Evolutionary conservation across 1,284 basidiomycete genomes (phyloP), one percentile per base, ranked within the genome.

Genomic region (Naganishia cerealis): DNA sequence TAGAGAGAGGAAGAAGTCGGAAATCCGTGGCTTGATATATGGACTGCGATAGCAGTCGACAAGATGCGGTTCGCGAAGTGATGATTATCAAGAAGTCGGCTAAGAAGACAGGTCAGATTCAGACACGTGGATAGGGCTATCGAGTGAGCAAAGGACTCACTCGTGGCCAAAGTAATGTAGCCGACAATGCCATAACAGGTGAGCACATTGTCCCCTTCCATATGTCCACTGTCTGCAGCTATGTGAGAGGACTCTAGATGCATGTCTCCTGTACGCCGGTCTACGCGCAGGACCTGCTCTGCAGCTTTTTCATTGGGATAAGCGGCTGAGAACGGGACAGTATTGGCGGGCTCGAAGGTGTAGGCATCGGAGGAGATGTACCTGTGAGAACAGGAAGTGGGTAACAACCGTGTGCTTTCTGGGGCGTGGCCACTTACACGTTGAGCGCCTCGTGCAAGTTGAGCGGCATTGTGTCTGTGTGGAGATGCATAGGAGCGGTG

Each of bases 51-150:
- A 94, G 87, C 66, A 98, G 83, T 68, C 88, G 86, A 26, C 90
- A 90, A 69, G 87, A 87, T 46, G 88, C 87, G 73, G 90, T 89
- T 67, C 93, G 87, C 57, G 88, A 88, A 57, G 92, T 96, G 73
- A 98, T 86, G 61, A 97, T 85, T 71, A 99, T 86, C 61, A 99
- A 82, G 80, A 96, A 98, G 81, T 98, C 94, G 76, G 92, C 93
- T 95, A 74, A 48, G 72, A 36, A 52, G 24, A 33, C 48, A 57
- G 24, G 48, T 65, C 52, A 63, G 42, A 40, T 54, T 38, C 13
- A 58, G 36, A 7, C 29, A 46, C 26, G 42, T 29, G 26, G 18
- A 15, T 15, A n/a, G 29, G 48, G 50, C 36, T 16, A 12, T 13
- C 24, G 48, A 3, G 36, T 8, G 16, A 10, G 7, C 29, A 12